Evolutionary conservation across 1,139 yeast species (phyloP), one percentile per base, ranked within the genome.

Genomic region (Yarrowia galli): DNA sequence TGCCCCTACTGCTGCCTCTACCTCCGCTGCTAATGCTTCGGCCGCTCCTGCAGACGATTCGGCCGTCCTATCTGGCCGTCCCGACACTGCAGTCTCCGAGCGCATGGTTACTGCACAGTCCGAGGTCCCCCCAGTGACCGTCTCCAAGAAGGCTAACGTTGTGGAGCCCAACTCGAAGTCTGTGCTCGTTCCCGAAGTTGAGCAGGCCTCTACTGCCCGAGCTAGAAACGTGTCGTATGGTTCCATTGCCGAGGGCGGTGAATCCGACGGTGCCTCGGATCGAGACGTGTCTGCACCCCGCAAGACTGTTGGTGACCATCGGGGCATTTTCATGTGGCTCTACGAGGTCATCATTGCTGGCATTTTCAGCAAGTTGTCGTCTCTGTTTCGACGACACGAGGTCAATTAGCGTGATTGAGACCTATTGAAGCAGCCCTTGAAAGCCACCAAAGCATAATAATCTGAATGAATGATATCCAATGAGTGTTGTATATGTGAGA

Each of bases 311-410:
- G 25, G 36, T 23, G 42, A 40, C 15, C 48, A 40, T 25, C 63
- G 63, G 13, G 38, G 63, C 49, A 40, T 56, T 38, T 40, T 56
- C 18, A 48, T 25, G 25, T 56, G 63, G 63, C 25, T 56, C 15
- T 56, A 56, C 48, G 63, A 56, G 48, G 63, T 56, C 6, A 10
- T 56, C 16, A 25, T 56, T 15, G 63, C 63, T 15, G 63, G 63
- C 5, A 20, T 56, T n/a, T 56, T 56, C 25, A 25, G 38, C 63
- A 56, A 56, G 48, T 38, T 56, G 25, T 8, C 46, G 4, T n/a
- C 46, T 20, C 48, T 56, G n/a, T 56, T 56, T n/a, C 42, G 46
- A 5, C 63, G 63, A 23, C 32, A 13, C 1, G 60, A 32, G 2
- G 22, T 18, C 10, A 22, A 20, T 9, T 20, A n/a, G 20, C n/a